Evolutionary conservation across 768 basidiomycete genomes (phyloP).

Genomic region (Royoungia palumana): DNA sequence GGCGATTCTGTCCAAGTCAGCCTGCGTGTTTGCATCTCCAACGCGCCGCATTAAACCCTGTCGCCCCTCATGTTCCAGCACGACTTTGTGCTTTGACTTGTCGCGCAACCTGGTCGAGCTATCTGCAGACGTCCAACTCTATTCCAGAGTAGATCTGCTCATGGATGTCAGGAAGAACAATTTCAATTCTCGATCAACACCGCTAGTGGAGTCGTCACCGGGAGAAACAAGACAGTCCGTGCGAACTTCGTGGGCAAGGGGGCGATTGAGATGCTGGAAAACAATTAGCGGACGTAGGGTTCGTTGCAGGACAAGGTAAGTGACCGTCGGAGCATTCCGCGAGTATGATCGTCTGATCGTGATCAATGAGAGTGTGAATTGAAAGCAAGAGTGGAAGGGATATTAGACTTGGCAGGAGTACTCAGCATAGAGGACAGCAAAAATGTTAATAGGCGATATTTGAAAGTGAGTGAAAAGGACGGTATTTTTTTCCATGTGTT

Average conservation of each 20-base stretch:
- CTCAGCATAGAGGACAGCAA: constrained; percentile 79
- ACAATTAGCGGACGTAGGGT: constrained; percentile 91
- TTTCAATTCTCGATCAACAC: constrained; percentile 96
- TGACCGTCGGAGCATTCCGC: not conserved
- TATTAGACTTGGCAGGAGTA: constrained; percentile 56
- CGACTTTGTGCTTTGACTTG: constrained; percentile 91
- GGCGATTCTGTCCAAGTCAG: constrained; percentile 98
- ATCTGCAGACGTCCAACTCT: constrained; percentile 97
- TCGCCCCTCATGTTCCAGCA: constrained; percentile 99
- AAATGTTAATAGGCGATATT: constrained; percentile 91
- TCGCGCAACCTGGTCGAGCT: constrained; percentile 88
- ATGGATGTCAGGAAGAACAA: constrained; percentile 95
- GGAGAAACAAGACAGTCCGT: constrained; percentile 86
- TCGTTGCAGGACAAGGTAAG: constrained; percentile 69
- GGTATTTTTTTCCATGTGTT: not conserved
- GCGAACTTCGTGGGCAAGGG: constrained; percentile 93
- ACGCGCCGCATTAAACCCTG: constrained; percentile 98
- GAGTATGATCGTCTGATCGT: no score
- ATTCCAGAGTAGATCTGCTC: constrained; percentile 92
- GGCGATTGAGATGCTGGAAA: constrained; percentile 90
- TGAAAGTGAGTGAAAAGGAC: constrained; percentile 58
- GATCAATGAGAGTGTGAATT: no score
- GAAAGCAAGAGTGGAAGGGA: no score
- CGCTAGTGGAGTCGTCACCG: constrained; percentile 86
- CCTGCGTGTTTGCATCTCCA: constrained; percentile 97